phyloP scores from a whole-genome alignment of 2,329 filamentous ascomycete species.

The Magnaporthiopsis incrustans region DNA sequence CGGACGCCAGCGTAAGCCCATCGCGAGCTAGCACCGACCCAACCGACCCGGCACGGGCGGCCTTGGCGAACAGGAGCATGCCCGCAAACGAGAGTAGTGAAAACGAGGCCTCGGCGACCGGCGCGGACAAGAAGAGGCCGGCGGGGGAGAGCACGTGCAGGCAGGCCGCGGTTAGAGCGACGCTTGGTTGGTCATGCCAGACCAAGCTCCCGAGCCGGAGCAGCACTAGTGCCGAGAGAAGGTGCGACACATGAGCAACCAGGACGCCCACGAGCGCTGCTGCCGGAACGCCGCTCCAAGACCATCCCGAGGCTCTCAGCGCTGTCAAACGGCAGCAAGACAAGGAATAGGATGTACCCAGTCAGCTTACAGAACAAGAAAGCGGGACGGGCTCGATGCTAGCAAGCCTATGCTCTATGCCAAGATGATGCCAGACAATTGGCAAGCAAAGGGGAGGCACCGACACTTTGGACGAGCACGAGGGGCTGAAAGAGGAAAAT shows the following conservation, averaged over 20 bases:
- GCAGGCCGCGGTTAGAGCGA: conserved; percentile 60
- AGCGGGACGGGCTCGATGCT: not conserved
- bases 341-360: not conserved
- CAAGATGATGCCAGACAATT: not conserved
- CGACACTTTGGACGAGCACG: not conserved
- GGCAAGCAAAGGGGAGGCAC: not conserved
- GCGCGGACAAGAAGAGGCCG: conserved; percentile 80
- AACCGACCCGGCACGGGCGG: conserved; percentile 9
- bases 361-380: not conserved
- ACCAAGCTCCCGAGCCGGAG: conserved; percentile 14
- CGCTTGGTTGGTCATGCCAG: conserved; percentile 11
- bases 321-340: conserved; percentile 7
- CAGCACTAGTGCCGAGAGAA: conserved; percentile 50
- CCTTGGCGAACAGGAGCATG: conserved; percentile 56
- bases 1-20: conserved; percentile 50
- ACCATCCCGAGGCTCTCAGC: not conserved
- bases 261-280: conserved; percentile 47
- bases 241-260: conserved; percentile 67
- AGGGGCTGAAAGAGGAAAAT: too few relatives aligned
- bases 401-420: not conserved
- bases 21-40: conserved; percentile 28
- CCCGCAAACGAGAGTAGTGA: conserved; percentile 70
- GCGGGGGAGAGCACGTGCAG: conserved; percentile 82
- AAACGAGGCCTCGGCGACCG: conserved; percentile 76
- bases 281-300: conserved; percentile 6